Base-by-base conservation (phyloP, 2,329 filamentous ascomycete species). In the Gremmenia infestans region DNA sequence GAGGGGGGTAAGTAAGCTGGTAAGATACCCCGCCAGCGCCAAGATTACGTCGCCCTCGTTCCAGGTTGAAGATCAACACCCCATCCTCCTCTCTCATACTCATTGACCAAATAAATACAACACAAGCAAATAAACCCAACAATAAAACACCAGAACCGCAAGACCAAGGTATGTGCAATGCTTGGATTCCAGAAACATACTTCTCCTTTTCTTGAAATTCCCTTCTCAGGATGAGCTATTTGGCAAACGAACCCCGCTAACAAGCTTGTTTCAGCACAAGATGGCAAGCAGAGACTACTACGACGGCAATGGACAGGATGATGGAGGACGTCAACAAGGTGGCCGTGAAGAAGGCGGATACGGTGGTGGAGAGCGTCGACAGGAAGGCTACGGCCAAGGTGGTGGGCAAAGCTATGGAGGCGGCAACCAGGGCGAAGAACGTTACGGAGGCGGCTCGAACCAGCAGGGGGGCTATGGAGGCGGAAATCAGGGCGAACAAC, bases 281-380 rank as follows among this genome's bases (percentile, higher is more conserved):
- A 60, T 60, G 58, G 52, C 40, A 39, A 37, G 46, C 35, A 55
- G 51, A 57, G 53, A 57, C 17, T 58, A 60, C 39, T 60, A 60
- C 53, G 53, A 56, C 25, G 39, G 52, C 46, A 53, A 48, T 36
- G 55, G 57, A 48, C 54, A 59, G 45, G 52, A 47, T 9, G 52
- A 52, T 48, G 50, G 53, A 51, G 42, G 42, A 19, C 42, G 22
- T 19, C 42, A 45, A 12, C 47, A 53, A 54, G 55, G 55, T 28
- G 43, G 59, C 5, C 22, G 39, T 17, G 17, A 42, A 5, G 39
- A 45, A 28, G 51, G 57, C 23, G 39, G 53, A n/a, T 50, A 55
- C 49, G 53, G 57, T 37, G 60, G 55, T 6, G 37, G 36, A 36
- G 15, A 51, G 36, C 42, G 54, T 48, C 6, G 42, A 19, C 42